Base-by-base conservation (phyloP, 2,329 filamentous ascomycete species). In the Botryotinia calthae region DNA sequence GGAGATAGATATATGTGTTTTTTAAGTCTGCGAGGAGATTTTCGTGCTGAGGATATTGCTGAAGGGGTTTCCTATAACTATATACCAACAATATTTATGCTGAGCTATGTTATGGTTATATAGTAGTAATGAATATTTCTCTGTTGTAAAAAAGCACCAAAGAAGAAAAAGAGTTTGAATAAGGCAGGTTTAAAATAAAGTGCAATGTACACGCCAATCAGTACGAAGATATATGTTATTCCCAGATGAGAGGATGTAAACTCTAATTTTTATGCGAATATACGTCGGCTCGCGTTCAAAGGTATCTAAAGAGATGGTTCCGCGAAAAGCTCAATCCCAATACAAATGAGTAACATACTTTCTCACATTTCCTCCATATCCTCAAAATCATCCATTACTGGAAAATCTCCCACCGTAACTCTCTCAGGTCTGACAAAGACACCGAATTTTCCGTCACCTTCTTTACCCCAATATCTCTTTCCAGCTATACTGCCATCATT, bases 401-500 rank as follows among this genome's bases (percentile, higher is more conserved):
- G 89, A 78, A 87, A 96, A 76, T 95, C 90, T 31, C 93, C 93
- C 59, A 90, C 86, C 82, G 95, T 93, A 34, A 95, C 89, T 74
- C 92, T 86, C 81, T 95, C 93, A 6, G 93, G 90, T 75, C 92
- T 86, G 44, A 95, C 92, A 82, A 96, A 94, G 31, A 94, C 90
- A 48, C 93, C 93, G 77, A 88, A 89, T 81, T 94, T 95, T 34
- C 42, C 73, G 42, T 65, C 71, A 5, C 88, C 88, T 8, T 79
- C 77, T 51, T 79, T 74, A 9, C 79, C 80, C 86, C 94, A 96
- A 82, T 95, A 95, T 76, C 89, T 85, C 76, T 84, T 89, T 14
- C 86, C 87, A 59, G 84, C 85, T 76, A 94, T 88, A 77, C 89
- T 90, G 74, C 93, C 93, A 81, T 95, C 92, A 79, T 95, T 96